These are phyloP conservation scores for Pleurotus pulmonarius DNA, from an alignment of 768 basidiomycete genomes.

Conservation along the genomic window DNA sequence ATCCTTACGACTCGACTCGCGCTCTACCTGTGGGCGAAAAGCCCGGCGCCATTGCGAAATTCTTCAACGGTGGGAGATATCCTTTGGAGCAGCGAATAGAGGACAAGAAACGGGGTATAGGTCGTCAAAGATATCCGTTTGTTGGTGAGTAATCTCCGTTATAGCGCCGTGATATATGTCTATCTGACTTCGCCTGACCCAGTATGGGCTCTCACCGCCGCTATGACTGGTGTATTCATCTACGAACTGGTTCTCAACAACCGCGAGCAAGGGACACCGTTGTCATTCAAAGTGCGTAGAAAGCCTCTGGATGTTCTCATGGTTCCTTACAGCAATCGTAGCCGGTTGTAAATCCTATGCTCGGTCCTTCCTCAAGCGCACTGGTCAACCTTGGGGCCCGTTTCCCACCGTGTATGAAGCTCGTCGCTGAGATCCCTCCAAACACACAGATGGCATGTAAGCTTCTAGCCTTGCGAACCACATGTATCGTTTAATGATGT, in stretches of 20 bases:
- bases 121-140: conserved; percentile 76
- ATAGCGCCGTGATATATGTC: neutral
- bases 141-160: conserved; percentile 48
- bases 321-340: conserved; percentile 20
- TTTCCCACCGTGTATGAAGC: conserved; percentile 91
- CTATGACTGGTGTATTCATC: conserved; percentile 76
- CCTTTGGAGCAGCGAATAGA: conserved; percentile 82
- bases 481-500: neutral
- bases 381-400: conserved; percentile 88
- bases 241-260: conserved; percentile 80
- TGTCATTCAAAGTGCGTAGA: conserved; percentile 73
- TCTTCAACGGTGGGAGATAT: conserved; percentile 48
- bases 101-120: conserved; percentile 81
- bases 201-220: conserved; percentile 63
- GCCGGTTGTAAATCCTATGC: conserved; percentile 85
- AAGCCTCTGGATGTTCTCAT: neutral
- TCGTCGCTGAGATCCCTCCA: conserved; percentile 50
- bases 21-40: conserved; percentile 33
- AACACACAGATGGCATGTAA: conserved; percentile 58
- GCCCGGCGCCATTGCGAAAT: conserved; percentile 31
- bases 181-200: conserved; percentile 15
- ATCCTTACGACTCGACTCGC: conserved; percentile 15
- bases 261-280: conserved; percentile 72
- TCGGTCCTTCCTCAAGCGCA: conserved; percentile 83
- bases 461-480: conserved; percentile 14